phyloP scores from a whole-genome alignment of 345 rosid species.

The Euphorbia pulcherrima region DNA sequence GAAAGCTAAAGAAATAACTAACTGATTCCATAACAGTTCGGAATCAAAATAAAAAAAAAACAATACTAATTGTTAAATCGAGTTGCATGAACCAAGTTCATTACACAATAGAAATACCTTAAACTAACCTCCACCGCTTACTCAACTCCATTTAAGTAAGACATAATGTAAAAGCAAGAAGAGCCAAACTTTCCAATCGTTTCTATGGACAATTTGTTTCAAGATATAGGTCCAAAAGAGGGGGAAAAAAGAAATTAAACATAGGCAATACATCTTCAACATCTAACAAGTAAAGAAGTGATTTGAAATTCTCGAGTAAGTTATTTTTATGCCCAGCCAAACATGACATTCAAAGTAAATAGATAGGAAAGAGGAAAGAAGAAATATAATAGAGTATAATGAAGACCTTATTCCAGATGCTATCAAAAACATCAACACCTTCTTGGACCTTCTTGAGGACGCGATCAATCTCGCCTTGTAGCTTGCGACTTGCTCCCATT shows the following conservation, averaged over 20 bases:
- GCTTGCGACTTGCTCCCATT: conserved; percentile 98
- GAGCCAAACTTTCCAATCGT: neutral
- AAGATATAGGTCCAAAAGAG: neutral
- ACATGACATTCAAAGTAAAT: neutral
- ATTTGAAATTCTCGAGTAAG: neutral
- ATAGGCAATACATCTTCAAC: neutral
- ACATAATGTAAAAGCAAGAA: neutral
- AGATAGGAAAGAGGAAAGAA: neutral
- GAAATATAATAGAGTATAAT: neutral
- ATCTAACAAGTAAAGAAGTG: neutral
- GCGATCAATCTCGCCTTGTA: conserved; percentile 98
- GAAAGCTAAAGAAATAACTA: neutral
- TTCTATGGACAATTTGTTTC: neutral
- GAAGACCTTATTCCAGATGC: conserved; percentile 97
- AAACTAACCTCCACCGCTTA: neutral
- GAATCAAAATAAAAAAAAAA: neutral
- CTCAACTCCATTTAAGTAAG: neutral
- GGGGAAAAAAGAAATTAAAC: neutral
- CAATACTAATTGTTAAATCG: too few species aligned
- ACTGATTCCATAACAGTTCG: neutral
- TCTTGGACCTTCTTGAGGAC: conserved; percentile 98
- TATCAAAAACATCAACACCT: conserved; percentile 94
- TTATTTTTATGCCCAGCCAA: conserved; percentile 12
- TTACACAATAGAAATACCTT: neutral
- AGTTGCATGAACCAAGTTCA: neutral